A percentile compares a stretch with the other conserved stretches of the same genome.
Conservation (phyloP, 2,329 filamentous ascomycete genomes). For the Fusarium compactum region DNA sequence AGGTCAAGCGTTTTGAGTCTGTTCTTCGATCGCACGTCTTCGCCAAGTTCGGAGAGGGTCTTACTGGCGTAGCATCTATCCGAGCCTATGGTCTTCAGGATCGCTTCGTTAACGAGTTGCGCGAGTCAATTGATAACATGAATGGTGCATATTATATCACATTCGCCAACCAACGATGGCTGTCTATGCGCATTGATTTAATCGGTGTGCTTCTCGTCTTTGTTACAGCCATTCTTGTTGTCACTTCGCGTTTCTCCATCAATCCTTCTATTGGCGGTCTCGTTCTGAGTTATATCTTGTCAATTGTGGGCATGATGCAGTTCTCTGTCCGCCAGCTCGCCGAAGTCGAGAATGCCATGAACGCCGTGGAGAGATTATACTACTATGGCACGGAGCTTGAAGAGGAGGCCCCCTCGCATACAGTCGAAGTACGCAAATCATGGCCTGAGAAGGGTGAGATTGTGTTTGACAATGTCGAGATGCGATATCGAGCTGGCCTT, state of each 20-base stretch:
- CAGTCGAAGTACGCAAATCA: constrained; percentile 74
- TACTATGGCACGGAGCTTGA: constrained; percentile 91
- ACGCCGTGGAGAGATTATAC: constrained; percentile 89
- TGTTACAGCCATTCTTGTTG: constrained; percentile 87
- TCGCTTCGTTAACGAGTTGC: constrained; percentile 78
- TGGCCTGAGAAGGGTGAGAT: constrained; percentile 94
- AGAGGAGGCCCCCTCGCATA: constrained; percentile 87
- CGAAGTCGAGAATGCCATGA: constrained; percentile 98
- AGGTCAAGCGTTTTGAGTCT: constrained; percentile 94
- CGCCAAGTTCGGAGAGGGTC: constrained; percentile 89
- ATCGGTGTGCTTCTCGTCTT: constrained; percentile 90
- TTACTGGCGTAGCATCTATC: constrained; percentile 86
- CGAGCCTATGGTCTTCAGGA: constrained; percentile 87
- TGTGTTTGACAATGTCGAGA: constrained; percentile 78
- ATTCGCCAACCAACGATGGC: constrained; percentile 95
- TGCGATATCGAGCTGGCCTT: constrained; percentile 79
- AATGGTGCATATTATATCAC: constrained; percentile 94
- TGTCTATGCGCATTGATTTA: constrained; percentile 84
- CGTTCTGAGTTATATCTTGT: constrained; percentile 91
- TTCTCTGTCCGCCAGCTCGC: constrained; percentile 94
- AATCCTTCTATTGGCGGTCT: constrained; percentile 86
- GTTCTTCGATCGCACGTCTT: constrained; percentile 90
- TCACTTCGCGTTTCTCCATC: constrained; percentile 89
- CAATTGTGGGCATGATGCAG: constrained; percentile 95
- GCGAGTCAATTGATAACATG: constrained; percentile 86